These are phyloP conservation scores for Coemansia umbellata DNA, from an alignment of 192 early-diverging fungal genomes.

Conservation along the genomic window DNA sequence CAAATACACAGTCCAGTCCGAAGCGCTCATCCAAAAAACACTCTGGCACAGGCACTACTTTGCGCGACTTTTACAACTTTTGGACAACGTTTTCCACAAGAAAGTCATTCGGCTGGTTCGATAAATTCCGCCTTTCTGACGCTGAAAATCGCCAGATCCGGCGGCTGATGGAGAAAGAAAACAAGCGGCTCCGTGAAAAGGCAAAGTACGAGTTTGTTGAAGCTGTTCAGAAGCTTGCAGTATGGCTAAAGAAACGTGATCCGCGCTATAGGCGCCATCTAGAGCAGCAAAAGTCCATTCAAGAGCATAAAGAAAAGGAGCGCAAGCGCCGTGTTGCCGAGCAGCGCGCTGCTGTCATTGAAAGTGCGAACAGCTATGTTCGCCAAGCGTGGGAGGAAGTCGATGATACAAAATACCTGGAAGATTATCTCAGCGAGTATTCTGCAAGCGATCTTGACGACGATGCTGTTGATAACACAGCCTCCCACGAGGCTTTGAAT, in stretches of 20 bases:
- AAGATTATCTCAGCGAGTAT: conserved; percentile 44
- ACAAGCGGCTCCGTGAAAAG: conserved; percentile 74
- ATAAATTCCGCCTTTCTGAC: conserved; percentile 80
- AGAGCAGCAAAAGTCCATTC: conserved; percentile 54
- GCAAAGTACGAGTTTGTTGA: conserved; percentile 73
- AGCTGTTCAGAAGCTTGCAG: conserved; percentile 67
- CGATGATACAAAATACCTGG: conserved; percentile 42
- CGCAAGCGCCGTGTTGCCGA: conserved; percentile 58
- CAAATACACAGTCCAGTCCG: conserved; percentile 2
- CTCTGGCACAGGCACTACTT: conserved; percentile 22
- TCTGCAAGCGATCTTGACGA: conserved; percentile 17
- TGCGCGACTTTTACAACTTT: conserved; percentile 72
- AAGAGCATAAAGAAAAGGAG: conserved; percentile 55
- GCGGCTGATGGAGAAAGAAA: conserved; percentile 88
- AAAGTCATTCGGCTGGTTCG: conserved; percentile 93
- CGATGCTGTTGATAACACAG: conserved; percentile 1
- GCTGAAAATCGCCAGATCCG: conserved; percentile 74
- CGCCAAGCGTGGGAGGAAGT: conserved; percentile 74
- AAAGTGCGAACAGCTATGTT: conserved; percentile 55
- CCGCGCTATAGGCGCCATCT: conserved; percentile 75
- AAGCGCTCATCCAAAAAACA: conserved; percentile 1
- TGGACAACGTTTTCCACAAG: conserved; percentile 77
- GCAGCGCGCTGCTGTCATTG: conserved; percentile 53
- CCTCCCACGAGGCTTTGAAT: conserved; percentile 3
- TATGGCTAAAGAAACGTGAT: conserved; percentile 82